These are phyloP conservation scores for Tricladium varicosporioides DNA, from an alignment of 2,329 filamentous ascomycete species.

Conservation along the genomic window DNA sequence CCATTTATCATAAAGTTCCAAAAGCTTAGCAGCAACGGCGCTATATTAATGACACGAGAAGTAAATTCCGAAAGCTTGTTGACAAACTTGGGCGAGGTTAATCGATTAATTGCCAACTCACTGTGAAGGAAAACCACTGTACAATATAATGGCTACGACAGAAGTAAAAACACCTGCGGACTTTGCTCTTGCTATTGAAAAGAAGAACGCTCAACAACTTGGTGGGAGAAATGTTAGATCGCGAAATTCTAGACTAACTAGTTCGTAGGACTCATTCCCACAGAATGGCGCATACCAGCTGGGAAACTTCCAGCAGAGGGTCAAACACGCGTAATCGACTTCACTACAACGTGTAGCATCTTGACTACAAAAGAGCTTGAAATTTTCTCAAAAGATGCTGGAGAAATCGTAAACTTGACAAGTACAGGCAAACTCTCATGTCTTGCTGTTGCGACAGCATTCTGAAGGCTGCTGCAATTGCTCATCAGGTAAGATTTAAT, in stretches of 20 bases:
- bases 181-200: background rate
- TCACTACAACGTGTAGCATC: slow-evolving; percentile 11
- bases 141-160: background rate
- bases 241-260: background rate
- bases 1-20: too few species aligned
- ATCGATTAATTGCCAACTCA: background rate
- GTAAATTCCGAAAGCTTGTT: background rate
- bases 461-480: slow-evolving; percentile 47
- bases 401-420: slow-evolving; percentile 13
- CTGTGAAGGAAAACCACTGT: background rate
- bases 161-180: background rate
- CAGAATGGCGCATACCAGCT: slow-evolving; percentile 5
- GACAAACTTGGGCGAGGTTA: background rate
- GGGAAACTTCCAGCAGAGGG: background rate
- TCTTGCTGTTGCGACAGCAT: slow-evolving; percentile 39
- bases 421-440: slow-evolving; percentile 15
- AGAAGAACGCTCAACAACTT: background rate
- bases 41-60: too few species aligned
- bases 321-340: slow-evolving; percentile 4
- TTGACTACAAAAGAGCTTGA: slow-evolving; percentile 13
- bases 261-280: slow-evolving; percentile 13
- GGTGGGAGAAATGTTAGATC: background rate
- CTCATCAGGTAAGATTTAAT: slow-evolving; percentile 39
- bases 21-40: too few species aligned
- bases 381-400: slow-evolving; percentile 18